phyloP scores from a whole-genome alignment of 768 basidiomycete species.

The Butyriboletus loyo region DNA sequence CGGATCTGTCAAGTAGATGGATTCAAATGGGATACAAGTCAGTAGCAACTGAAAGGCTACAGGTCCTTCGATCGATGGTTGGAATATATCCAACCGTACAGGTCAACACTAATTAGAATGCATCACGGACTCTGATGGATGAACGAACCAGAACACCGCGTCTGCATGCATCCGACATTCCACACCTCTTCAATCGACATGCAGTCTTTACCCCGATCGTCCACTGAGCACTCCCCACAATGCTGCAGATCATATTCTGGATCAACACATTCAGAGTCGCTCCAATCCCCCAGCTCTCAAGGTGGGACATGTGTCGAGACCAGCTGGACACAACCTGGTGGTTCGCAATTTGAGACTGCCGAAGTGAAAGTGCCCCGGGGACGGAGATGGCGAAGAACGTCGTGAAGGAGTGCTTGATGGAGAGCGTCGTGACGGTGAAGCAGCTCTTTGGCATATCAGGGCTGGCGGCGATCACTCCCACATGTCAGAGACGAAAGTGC shows the following conservation, averaged over 20 bases:
- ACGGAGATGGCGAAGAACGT: constrained; percentile 38
- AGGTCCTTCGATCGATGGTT: constrained; percentile 11
- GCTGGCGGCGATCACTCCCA: constrained; percentile 33
- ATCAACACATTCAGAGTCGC: constrained; percentile 65
- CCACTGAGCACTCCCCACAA: constrained; percentile 71
- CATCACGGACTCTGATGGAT: neutral
- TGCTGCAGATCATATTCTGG: constrained; percentile 58
- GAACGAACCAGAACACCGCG: constrained; percentile 49
- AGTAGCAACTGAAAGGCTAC: constrained; percentile 2
- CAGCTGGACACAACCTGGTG: constrained; percentile 47
- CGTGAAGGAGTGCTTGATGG: constrained; percentile 17
- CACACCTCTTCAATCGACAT: constrained; percentile 60
- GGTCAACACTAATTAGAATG: constrained; percentile 8
- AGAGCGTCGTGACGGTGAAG: constrained; percentile 23
- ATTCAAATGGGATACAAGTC: neutral
- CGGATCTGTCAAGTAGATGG: neutral
- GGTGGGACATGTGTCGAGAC: constrained; percentile 57
- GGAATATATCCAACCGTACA: constrained; percentile 14
- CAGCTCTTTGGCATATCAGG: constrained; percentile 39
- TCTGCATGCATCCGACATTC: constrained; percentile 67
- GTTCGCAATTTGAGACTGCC: constrained; percentile 37
- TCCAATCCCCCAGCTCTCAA: constrained; percentile 33
- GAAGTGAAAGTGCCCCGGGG: constrained; percentile 21
- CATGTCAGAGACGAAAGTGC: constrained; percentile 28
- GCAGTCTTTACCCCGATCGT: constrained; percentile 69